Conservation (phyloP, 1,284 basidiomycete species). For the Fomes fomentarius region DNA sequence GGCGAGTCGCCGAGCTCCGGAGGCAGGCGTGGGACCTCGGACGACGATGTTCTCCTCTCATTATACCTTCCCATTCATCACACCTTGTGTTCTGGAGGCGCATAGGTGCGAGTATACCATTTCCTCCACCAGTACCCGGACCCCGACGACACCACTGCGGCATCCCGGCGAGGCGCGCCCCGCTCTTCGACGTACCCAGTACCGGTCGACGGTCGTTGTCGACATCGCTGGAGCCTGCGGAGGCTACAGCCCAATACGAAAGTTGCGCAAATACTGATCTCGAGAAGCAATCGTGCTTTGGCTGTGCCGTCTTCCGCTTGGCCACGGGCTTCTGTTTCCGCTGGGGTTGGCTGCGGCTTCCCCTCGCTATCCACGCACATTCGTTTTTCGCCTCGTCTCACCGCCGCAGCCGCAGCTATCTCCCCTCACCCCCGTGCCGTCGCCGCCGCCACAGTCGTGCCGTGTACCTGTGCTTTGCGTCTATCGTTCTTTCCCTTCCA, state of each 20-base stretch:
- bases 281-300: too few relatives aligned
- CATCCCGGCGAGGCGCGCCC: too few relatives aligned
- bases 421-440: too few relatives aligned
- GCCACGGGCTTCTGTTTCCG: background rate
- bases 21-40: constrained; percentile 10
- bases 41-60: background rate
- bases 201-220: background rate
- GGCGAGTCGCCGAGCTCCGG: background rate
- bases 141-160: too few relatives aligned
- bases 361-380: constrained; percentile 1
- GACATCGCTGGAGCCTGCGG: background rate
- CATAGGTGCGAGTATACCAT: constrained; percentile 19
- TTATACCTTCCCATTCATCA: background rate
- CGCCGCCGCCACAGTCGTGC: too few relatives aligned
- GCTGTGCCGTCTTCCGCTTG: background rate
- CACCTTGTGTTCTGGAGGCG: constrained; percentile 18
- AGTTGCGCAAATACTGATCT: background rate
- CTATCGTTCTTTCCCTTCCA: too few relatives aligned
- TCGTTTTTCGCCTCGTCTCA: background rate
- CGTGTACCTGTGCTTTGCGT: too few relatives aligned
- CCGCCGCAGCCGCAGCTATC: background rate
- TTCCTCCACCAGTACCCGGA: constrained; percentile 15
- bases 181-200: background rate
- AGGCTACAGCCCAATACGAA: too few relatives aligned
- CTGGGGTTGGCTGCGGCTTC: background rate